phyloP scores from a whole-genome alignment of 768 basidiomycete genomes.

The Suillus clintonianus region DNA sequence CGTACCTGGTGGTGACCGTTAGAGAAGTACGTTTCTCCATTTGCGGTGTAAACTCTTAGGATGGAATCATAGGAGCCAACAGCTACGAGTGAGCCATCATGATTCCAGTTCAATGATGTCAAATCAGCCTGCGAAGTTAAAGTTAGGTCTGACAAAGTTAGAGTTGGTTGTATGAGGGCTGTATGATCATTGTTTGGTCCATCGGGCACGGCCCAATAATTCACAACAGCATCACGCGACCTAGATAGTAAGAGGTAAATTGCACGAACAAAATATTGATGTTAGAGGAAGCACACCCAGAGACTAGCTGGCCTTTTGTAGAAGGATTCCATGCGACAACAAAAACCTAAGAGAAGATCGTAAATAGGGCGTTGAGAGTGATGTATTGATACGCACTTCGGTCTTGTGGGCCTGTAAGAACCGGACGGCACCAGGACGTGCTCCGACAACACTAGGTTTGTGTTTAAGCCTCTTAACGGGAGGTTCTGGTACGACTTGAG shows the following conservation, averaged over 20 bases:
- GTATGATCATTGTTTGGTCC: constrained; percentile 23
- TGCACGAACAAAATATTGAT: constrained; percentile 4
- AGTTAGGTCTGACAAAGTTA: constrained; percentile 51
- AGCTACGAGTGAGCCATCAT: constrained; percentile 71
- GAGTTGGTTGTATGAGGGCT: constrained; percentile 34
- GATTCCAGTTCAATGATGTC: constrained; percentile 78
- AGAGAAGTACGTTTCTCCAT: constrained; percentile 64
- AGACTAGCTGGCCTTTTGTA: constrained; percentile 58
- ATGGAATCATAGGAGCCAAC: constrained; percentile 77
- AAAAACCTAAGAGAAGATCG: constrained; percentile 62
- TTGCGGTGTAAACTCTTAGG: constrained; percentile 64
- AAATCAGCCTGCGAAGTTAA: constrained; percentile 57
- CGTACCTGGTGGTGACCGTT: constrained; percentile 67
- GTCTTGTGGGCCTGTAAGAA: constrained; percentile 60
- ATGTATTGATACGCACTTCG: constrained; percentile 13
- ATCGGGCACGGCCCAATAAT: constrained; percentile 69
- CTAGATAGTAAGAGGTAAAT: constrained; percentile 35
- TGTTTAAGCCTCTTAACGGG: constrained; percentile 38
- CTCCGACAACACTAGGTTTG: constrained; percentile 24
- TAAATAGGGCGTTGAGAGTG: constrained; percentile 1
- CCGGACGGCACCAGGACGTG: constrained; percentile 45
- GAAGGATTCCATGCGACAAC: constrained; percentile 80
- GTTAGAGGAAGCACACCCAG: constrained; percentile 54
- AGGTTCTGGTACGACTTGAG: constrained; percentile 20
- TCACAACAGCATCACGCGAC: constrained; percentile 75